These are phyloP conservation scores for Atkinsonella texensis DNA, from an alignment of 2,329 filamentous ascomycete genomes.

Conservation along the genomic window DNA sequence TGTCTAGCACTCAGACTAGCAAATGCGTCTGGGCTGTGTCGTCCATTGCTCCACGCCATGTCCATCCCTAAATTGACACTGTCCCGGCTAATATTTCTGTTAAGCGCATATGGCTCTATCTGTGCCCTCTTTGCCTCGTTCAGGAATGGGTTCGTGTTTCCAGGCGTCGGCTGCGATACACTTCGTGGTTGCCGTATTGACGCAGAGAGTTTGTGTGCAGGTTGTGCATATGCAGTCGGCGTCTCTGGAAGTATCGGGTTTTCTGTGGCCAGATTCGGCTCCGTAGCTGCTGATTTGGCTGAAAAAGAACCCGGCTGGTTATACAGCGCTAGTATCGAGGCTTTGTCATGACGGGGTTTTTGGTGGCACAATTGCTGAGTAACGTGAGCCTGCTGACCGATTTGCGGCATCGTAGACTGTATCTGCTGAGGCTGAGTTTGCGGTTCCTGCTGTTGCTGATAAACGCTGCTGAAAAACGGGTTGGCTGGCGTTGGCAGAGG, in stretches of 20 bases:
- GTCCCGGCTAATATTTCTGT: constrained; percentile 44
- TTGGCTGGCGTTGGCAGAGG: constrained; percentile 20
- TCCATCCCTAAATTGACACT: constrained; percentile 56
- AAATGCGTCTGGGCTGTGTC: constrained; percentile 72
- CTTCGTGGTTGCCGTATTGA: constrained; percentile 16
- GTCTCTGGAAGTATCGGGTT: constrained; percentile 19
- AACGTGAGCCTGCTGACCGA: constrained; percentile 14
- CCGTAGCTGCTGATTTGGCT: constrained; percentile 21
- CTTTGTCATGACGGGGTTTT: constrained; percentile 50
- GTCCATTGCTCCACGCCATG: constrained; percentile 54
- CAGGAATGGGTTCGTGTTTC: constrained; percentile 48
- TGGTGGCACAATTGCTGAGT: constrained; percentile 26
- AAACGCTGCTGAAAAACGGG: constrained; percentile 23
- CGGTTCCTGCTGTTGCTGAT: constrained; percentile 17
- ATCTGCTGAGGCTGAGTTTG: constrained; percentile 13
- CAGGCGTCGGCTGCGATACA: constrained; percentile 23
- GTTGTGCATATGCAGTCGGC: constrained; percentile 13
- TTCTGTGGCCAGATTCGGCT: constrained; percentile 16
- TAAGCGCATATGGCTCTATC: constrained; percentile 31
- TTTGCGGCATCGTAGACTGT: constrained; percentile 8
- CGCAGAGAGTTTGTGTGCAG: constrained; percentile 15
- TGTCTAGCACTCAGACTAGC: constrained; percentile 57
- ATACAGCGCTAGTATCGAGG: constrained; percentile 65
- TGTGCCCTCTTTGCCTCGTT: constrained; percentile 16
- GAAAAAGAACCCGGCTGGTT: constrained; percentile 45